Base-by-base conservation (phyloP, 1,284 basidiomycete species). In the Ceratobasidium papillatum region DNA sequence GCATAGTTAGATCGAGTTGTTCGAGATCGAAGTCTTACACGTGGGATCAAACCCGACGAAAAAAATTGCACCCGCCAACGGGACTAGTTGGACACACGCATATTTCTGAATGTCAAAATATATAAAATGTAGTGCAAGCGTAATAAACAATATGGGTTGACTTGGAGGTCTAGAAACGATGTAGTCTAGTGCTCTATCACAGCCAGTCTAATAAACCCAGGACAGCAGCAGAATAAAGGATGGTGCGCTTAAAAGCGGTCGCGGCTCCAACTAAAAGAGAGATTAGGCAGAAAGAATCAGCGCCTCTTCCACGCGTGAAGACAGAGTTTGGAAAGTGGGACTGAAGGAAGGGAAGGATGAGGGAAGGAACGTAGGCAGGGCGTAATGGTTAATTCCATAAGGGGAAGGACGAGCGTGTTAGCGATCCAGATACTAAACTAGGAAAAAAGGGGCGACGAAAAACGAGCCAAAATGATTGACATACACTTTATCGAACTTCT, bases 401-500 rank as follows among this genome's bases (percentile, higher is more conserved):
- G 11, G 52, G 66, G 66, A 69, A 69, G 52, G 47, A 47, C 19
- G 52, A 43, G 14, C 64, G 32, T 38, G 64, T 66, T 38, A 66
- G 64, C 64, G 34, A 49, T 47, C 17, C 49, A 41, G n/a, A 25
- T 41, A 22, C 36, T 38, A 43, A 43, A 38, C 58, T 56, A 32
- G 52, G 49, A 41, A 58, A 19, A 34, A 34, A 25, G 30, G 58
- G 56, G 36, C 22, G 45, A 38, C 7, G 17, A 49, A 63, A 56
- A 61, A 47, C 36, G 56, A 1, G 38, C 19, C 74, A 36, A 34
- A 34, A 61, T 56, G 4, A 27, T 41, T 32, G 34, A 81, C 82
- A 75, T 68, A 92, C 92, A 84, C 88, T 84, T 89, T 90, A 17
- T 90, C 86, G 77, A 94, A 92, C 78, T 88, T 89, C 80, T 90